Conservation (phyloP, 257 asterid species). For the Solanum raphanifolium region DNA sequence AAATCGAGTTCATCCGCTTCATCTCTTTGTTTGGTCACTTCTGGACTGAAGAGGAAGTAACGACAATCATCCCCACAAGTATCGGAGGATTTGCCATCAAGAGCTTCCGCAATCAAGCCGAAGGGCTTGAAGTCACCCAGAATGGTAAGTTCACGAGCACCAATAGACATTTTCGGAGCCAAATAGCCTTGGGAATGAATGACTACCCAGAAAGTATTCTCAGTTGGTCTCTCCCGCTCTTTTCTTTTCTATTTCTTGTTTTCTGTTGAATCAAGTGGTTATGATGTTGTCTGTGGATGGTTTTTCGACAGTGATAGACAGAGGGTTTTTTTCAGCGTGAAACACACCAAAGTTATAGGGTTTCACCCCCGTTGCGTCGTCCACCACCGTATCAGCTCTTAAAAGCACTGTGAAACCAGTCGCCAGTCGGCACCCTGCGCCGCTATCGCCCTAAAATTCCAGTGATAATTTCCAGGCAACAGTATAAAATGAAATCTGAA, state of each 20-base stretch:
- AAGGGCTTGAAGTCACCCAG: conserved; percentile 65
- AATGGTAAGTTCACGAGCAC: conserved; percentile 57
- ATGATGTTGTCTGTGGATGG: background rate
- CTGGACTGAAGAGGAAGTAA: conserved; percentile 66
- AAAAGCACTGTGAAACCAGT: background rate
- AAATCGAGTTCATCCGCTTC: conserved; percentile 28
- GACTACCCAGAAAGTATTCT: background rate
- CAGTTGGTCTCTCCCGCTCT: background rate
- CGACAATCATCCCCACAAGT: conserved; percentile 26
- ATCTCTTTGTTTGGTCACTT: conserved; percentile 41
- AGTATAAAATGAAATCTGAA: background rate
- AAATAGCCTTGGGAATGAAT: background rate
- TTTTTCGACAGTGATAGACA: background rate
- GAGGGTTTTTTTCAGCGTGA: background rate
- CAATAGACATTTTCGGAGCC: conserved; percentile 31
- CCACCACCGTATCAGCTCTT: background rate
- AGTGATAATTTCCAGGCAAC: background rate
- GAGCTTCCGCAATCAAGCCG: conserved; percentile 66
- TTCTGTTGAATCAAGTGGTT: background rate
- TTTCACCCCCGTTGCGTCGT: background rate
- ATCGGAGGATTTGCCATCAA: conserved; percentile 42
- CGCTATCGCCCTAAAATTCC: background rate
- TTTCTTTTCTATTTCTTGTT: background rate
- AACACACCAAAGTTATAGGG: background rate
- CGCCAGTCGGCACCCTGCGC: background rate